A percentile compares a stretch with the other conserved stretches of the same genome.
Evolutionary conservation across 345 rosid genomes (phyloP).

Genomic region (Boechera stricta): DNA sequence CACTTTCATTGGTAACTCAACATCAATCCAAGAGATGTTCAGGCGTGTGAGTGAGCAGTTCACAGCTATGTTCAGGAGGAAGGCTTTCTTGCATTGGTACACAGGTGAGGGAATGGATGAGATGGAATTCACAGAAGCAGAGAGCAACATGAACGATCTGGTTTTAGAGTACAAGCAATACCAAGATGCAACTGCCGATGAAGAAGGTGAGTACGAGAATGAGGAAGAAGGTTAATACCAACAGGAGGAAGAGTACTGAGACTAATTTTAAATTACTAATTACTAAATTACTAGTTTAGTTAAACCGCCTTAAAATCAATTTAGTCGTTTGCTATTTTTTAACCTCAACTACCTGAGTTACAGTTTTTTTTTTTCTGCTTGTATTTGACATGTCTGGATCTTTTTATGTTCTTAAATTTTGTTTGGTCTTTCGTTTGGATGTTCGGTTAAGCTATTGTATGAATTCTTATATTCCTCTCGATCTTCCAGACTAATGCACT

Average conservation of each 20-base stretch:
- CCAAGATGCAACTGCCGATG: constrained; percentile 28
- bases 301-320: not conserved
- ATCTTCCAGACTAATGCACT: not conserved
- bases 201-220: constrained; percentile 39
- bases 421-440: not conserved
- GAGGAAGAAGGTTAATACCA: constrained; percentile 32
- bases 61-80: constrained; percentile 38
- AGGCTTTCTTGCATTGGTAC: constrained; percentile 36
- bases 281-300: too few species aligned
- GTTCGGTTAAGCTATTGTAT: not conserved
- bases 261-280: not conserved
- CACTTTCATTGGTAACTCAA: constrained; percentile 31
- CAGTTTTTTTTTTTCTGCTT: constrained; percentile 13
- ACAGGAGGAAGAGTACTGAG: constrained; percentile 39
- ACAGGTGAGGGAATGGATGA: constrained; percentile 31
- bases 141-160: constrained; percentile 43
- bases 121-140: constrained; percentile 26
- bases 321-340: constrained; percentile 1
- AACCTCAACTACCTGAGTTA: constrained; percentile 32
- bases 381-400: not conserved
- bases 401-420: not conserved
- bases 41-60: constrained; percentile 36
- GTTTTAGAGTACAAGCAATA: constrained; percentile 44
- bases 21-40: constrained; percentile 27
- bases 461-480: not conserved